Evolutionary conservation across 345 rosid genomes (phyloP).

Genomic region (Nephelium lappaceum): DNA sequence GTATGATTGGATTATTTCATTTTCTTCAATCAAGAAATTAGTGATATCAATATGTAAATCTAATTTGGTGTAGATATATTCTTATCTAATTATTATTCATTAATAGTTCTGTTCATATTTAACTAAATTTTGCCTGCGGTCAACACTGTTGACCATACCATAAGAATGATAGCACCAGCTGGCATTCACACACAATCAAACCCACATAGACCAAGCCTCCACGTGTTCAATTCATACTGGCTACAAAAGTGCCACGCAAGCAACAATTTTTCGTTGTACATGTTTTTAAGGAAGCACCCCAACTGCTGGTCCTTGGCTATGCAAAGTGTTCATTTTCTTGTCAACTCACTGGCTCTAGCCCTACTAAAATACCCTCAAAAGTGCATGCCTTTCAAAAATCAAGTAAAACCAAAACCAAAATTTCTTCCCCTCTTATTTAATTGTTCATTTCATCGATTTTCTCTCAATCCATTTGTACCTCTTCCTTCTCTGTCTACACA

Average conservation of each 20-base stretch:
- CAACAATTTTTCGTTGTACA: background rate
- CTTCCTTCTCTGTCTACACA: background rate
- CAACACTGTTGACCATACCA: background rate
- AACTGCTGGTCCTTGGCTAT: background rate
- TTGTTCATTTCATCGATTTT: too few species aligned
- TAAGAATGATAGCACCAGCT: background rate
- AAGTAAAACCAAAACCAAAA: too few species aligned
- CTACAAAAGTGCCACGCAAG: background rate
- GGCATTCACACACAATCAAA: background rate
- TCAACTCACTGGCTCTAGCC: background rate
- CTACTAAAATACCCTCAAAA: background rate
- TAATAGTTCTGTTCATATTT: background rate
- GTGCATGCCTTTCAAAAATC: background rate
- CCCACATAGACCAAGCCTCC: background rate
- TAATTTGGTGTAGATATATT: background rate
- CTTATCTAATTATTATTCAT: background rate
- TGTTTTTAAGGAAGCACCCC: background rate
- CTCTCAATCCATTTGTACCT: too few species aligned
- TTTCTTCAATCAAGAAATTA: background rate
- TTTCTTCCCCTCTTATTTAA: background rate
- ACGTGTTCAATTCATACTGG: background rate
- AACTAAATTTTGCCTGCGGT: background rate
- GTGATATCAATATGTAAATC: background rate
- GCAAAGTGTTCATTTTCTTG: background rate
- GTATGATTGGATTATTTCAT: background rate